Conservation (phyloP, 129 eudicot genomes). For the Pittosporum tobira region DNA sequence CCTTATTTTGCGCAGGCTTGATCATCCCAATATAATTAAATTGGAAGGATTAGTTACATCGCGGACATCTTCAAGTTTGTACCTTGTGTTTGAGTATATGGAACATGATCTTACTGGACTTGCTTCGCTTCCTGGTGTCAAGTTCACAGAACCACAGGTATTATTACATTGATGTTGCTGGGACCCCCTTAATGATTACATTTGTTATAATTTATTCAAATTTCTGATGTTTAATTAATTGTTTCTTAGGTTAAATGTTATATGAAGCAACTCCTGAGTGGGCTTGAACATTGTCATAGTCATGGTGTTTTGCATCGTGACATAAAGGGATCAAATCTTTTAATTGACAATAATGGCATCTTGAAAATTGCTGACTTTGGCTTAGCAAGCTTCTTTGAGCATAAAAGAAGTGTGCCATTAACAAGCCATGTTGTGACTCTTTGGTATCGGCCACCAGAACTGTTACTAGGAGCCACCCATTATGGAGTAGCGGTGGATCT, state of each 20-base stretch:
- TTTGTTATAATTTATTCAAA: no score
- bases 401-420: constrained; percentile 32
- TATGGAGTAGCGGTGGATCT: constrained; percentile 76
- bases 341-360: constrained; percentile 60
- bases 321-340: constrained; percentile 87
- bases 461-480: constrained; percentile 68
- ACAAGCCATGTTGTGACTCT: constrained; percentile 89
- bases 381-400: constrained; percentile 54
- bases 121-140: constrained; percentile 73
- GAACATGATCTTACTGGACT: constrained; percentile 92
- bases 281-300: constrained; percentile 78
- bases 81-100: constrained; percentile 89
- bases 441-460: constrained; percentile 92
- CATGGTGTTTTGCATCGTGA: constrained; percentile 76
- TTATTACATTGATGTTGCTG: no score
- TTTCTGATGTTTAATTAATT: constrained; percentile 3
- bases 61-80: constrained; percentile 53
- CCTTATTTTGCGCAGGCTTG: constrained; percentile 68
- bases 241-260: constrained; percentile 61
- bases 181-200: no score
- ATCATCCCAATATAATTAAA: constrained; percentile 80
- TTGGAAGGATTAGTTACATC: constrained; percentile 79
- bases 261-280: constrained; percentile 74
- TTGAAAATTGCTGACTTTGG: constrained; percentile 93
- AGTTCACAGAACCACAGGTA: constrained; percentile 88